Conservation (phyloP, 179 eudicot genomes). For the Spinacia oleracea region DNA sequence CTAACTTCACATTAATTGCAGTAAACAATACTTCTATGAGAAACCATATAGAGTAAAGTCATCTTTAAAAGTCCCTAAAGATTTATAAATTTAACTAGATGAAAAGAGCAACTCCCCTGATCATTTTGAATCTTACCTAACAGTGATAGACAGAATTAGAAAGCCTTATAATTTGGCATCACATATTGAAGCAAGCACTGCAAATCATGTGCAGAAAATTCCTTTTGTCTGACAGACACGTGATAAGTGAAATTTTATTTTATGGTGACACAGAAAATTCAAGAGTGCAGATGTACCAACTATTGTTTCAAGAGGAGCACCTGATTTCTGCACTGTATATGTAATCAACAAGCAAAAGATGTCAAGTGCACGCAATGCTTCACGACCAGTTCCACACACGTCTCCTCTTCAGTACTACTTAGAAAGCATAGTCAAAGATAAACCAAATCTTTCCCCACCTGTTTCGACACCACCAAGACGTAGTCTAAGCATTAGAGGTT, state of each 20-base stretch:
- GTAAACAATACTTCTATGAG: background rate
- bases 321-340: constrained; percentile 85
- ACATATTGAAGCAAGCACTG: constrained; percentile 4
- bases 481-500: constrained; percentile 47
- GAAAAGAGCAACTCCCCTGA: background rate
- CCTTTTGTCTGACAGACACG: background rate
- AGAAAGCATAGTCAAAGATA: constrained; percentile 35
- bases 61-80: background rate
- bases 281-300: constrained; percentile 34
- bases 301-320: constrained; percentile 53
- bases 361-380: constrained; percentile 32
- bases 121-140: background rate
- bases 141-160: background rate
- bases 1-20: background rate
- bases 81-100: background rate
- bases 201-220: background rate
- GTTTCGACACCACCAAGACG: constrained; percentile 37
- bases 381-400: constrained; percentile 35
- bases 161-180: background rate
- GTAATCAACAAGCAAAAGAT: constrained; percentile 78
- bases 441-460: constrained; percentile 25
- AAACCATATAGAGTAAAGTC: background rate
- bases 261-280: constrained; percentile 32
- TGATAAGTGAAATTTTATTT: background rate
- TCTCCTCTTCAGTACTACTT: constrained; percentile 45